These are phyloP conservation scores for Scopulariopsis brevicaulis DNA, from an alignment of 2,329 filamentous ascomycete genomes.

Conservation along the genomic window DNA sequence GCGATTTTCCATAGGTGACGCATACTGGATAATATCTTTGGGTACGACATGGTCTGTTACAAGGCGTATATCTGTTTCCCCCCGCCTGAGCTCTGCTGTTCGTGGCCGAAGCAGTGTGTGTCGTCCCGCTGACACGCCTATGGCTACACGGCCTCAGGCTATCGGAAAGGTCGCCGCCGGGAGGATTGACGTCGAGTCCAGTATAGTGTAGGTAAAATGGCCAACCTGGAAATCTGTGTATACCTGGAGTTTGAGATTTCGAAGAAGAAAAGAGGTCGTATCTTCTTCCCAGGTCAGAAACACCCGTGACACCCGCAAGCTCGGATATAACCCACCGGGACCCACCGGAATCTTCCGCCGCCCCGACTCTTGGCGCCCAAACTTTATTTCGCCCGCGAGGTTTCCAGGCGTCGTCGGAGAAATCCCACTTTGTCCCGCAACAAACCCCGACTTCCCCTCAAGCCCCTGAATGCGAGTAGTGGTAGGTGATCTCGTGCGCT, in stretches of 20 bases:
- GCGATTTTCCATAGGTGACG: too few species aligned
- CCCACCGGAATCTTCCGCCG: slow-evolving; percentile 1
- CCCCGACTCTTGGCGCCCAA: background rate
- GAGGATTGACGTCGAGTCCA: background rate
- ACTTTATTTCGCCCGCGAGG: background rate
- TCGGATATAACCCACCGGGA: background rate
- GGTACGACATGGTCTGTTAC: too few species aligned
- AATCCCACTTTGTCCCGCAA: slow-evolving; percentile 1
- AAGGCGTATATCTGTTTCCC: too few species aligned
- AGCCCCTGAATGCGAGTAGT: background rate
- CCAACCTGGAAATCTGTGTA: too few species aligned
- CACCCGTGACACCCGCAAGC: background rate
- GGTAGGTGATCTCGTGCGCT: too few species aligned
- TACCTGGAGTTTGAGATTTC: background rate
- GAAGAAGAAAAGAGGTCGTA: background rate
- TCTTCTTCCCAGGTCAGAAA: background rate
- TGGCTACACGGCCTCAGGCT: too few species aligned
- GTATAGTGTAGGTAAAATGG: background rate
- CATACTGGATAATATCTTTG: too few species aligned
- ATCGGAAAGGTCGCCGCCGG: background rate
- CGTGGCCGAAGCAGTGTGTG: too few species aligned
- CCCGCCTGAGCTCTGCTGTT: too few species aligned
- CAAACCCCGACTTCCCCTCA: background rate
- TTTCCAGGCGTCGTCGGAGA: background rate
- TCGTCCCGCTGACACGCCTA: too few species aligned